A percentile compares a stretch with the other conserved stretches of the same genome.
Conservation (phyloP, 1,284 basidiomycete genomes). For the Vanrija pseudolonga region DNA sequence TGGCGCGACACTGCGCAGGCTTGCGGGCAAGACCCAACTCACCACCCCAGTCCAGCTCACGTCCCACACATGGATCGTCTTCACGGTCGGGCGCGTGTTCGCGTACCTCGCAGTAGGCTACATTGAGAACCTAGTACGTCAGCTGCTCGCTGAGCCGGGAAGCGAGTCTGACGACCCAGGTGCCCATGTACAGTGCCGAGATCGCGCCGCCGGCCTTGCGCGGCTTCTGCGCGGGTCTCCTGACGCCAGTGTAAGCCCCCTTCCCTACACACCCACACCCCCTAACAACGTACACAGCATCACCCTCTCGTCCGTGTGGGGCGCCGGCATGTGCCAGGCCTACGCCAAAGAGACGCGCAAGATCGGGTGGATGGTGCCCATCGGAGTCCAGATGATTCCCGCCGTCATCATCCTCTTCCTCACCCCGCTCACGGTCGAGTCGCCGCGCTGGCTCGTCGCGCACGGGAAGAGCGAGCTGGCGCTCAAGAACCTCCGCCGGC, state of each 20-base stretch:
- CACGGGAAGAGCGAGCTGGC: constrained; percentile 15
- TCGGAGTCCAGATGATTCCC: constrained; percentile 20
- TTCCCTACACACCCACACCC: too few species aligned
- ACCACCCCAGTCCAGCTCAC: constrained; percentile 17
- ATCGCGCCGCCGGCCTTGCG: constrained; percentile 16
- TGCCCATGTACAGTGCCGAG: constrained; percentile 23
- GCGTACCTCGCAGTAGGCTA: constrained; percentile 24
- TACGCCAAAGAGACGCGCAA: constrained; percentile 8
- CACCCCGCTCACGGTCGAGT: constrained; percentile 17
- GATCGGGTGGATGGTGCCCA: constrained; percentile 19
- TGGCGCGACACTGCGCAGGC: too few species aligned
- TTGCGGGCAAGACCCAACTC: too few species aligned
- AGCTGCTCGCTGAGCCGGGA: too few species aligned
- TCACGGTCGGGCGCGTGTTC: constrained; percentile 22
- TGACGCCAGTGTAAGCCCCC: constrained; percentile 3
- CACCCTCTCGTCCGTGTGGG: constrained; percentile 10
- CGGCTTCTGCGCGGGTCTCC: constrained; percentile 17
- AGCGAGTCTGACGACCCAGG: too few species aligned
- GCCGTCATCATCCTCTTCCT: constrained; percentile 10
- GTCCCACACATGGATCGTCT: constrained; percentile 13
- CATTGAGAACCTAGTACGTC: constrained; percentile 15
- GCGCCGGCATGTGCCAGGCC: constrained; percentile 11
- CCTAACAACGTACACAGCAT: constrained; percentile 4
- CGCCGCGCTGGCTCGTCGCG: constrained; percentile 24
- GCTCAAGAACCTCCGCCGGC: constrained; percentile 14